Evolutionary conservation across 2,329 filamentous ascomycete genomes (phyloP).

Genomic region (Zopfia rhizophila): DNA sequence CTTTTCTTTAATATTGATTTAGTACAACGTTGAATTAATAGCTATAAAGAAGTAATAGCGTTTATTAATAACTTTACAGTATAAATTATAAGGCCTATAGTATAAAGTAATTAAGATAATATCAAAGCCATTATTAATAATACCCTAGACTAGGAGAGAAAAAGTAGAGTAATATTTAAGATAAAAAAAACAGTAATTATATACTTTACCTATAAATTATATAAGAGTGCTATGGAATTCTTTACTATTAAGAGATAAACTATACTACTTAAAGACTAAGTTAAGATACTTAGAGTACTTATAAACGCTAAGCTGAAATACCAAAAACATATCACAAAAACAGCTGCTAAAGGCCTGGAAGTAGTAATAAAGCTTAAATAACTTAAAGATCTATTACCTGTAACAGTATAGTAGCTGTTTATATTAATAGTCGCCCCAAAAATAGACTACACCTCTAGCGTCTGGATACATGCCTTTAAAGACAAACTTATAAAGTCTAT

Average conservation of each 20-base stretch:
- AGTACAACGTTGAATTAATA: too few species aligned
- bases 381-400: slow-evolving; percentile 21
- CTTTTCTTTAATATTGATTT: too few species aligned
- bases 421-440: slow-evolving; percentile 16
- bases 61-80: too few species aligned
- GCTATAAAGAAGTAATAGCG: too few species aligned
- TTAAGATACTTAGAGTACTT: slow-evolving; percentile 25
- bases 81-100: slow-evolving; percentile 18
- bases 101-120: slow-evolving; percentile 17
- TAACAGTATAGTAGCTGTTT: slow-evolving; percentile 20
- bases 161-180: slow-evolving; percentile 43
- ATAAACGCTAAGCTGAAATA: slow-evolving; percentile 25
- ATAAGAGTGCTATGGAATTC: slow-evolving; percentile 1
- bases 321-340: slow-evolving; percentile 22
- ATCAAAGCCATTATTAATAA: slow-evolving; percentile 16
- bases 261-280: slow-evolving; percentile 16
- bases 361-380: slow-evolving; percentile 18
- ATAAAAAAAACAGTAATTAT: slow-evolving; percentile 46
- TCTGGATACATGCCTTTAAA: slow-evolving; percentile 20
- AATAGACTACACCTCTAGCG: slow-evolving; percentile 19
- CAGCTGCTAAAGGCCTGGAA: slow-evolving; percentile 21
- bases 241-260: slow-evolving; percentile 15
- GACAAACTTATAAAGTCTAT: slow-evolving; percentile 16
- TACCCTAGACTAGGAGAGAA: slow-evolving; percentile 31
- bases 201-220: slow-evolving; percentile 39